phyloP scores from a whole-genome alignment of 2,329 filamentous ascomycete species.

The Spiromastix sp. region DNA sequence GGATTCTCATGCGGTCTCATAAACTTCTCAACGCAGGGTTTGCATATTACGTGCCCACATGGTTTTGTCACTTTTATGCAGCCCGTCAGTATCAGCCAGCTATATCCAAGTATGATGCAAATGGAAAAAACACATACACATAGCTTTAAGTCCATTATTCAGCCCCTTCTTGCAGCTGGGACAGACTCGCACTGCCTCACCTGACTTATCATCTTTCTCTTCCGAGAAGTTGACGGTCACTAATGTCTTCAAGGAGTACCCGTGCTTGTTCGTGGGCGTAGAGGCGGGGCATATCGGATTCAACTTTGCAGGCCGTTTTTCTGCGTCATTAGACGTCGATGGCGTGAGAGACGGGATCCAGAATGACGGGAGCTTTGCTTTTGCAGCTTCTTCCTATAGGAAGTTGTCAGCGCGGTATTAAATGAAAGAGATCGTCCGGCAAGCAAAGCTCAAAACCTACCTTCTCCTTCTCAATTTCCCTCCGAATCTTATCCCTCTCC shows the following conservation, averaged over 20 bases:
- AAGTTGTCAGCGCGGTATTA: neutral
- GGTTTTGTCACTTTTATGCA: slow-evolving; percentile 58
- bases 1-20: slow-evolving; percentile 49
- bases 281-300: slow-evolving; percentile 70
- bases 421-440: slow-evolving; percentile 1
- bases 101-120: neutral
- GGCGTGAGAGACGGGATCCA: slow-evolving; percentile 86
- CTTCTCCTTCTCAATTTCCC: slow-evolving; percentile 63
- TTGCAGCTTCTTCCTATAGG: slow-evolving; percentile 42
- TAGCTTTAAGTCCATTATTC: slow-evolving; percentile 70
- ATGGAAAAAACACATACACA: slow-evolving; percentile 31
- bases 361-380: slow-evolving; percentile 69
- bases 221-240: slow-evolving; percentile 68
- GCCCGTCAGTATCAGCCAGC: slow-evolving; percentile 5
- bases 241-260: slow-evolving; percentile 67
- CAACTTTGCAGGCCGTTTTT: slow-evolving; percentile 53
- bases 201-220: slow-evolving; percentile 46
- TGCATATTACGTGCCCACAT: slow-evolving; percentile 87
- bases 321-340: slow-evolving; percentile 46
- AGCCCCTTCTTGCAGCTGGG: slow-evolving; percentile 78
- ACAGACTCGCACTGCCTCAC: slow-evolving; percentile 49
- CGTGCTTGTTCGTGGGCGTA: slow-evolving; percentile 53
- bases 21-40: slow-evolving; percentile 74
- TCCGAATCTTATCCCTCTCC: slow-evolving; percentile 60
- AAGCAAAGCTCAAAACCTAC: slow-evolving; percentile 26